These are phyloP conservation scores for Diplogelasinospora grovesii DNA, from an alignment of 495 filamentous ascomycete species.

Conservation along the genomic window DNA sequence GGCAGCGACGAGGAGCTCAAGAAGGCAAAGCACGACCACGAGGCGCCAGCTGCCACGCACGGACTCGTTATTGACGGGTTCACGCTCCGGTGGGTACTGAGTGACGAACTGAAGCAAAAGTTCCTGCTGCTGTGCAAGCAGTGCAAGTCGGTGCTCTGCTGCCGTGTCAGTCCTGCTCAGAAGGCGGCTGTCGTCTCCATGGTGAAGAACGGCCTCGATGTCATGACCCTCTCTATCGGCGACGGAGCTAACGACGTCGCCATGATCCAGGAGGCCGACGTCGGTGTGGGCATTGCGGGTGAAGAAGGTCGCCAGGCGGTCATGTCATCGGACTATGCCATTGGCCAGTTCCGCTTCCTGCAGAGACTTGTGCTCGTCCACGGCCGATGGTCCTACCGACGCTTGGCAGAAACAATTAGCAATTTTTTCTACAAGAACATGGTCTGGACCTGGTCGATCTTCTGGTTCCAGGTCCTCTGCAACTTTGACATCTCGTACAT, in stretches of 20 bases:
- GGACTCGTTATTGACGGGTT: constrained; percentile 98
- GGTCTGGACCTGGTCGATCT: constrained; percentile 94
- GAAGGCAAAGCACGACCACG: constrained; percentile 71
- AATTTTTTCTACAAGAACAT: constrained; percentile 99
- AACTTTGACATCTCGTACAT: constrained; percentile 94
- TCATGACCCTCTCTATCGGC: constrained; percentile 94
- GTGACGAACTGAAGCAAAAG: constrained; percentile 75
- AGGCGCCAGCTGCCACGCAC: constrained; percentile 79
- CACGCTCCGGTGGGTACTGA: constrained; percentile 80
- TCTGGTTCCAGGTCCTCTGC: constrained; percentile 96
- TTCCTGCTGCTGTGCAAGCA: constrained; percentile 96
- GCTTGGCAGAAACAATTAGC: constrained; percentile 86
- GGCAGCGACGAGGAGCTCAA: constrained; percentile 84
- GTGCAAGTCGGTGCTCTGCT: constrained; percentile 95
- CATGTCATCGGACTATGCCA: constrained; percentile 98
- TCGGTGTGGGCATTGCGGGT: constrained; percentile 96
- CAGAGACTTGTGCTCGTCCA: constrained; percentile 90
- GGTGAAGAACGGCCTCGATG: constrained; percentile 86
- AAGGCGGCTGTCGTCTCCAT: constrained; percentile 96
- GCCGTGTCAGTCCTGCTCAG: constrained; percentile 92
- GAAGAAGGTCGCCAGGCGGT: constrained; percentile 95
- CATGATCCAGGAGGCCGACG: constrained; percentile 99
- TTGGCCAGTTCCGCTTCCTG: constrained; percentile 94
- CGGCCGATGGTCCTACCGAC: constrained; percentile 92
- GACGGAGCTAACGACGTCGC: constrained; percentile 99